These are phyloP conservation scores for Epichloe sibirici DNA, from an alignment of 2,329 filamentous ascomycete species.

Conservation along the genomic window DNA sequence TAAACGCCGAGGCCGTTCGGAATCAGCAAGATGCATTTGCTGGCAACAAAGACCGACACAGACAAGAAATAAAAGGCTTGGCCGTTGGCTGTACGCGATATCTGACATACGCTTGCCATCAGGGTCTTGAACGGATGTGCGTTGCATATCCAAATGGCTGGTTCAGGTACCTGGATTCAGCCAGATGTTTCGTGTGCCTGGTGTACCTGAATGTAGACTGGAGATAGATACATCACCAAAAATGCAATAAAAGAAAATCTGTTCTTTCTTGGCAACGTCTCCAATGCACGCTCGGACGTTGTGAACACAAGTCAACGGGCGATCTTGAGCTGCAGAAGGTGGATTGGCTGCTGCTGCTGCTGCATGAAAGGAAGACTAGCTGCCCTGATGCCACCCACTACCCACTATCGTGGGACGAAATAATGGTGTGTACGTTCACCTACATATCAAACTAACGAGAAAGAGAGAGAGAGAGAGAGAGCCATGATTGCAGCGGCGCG, in stretches of 20 bases:
- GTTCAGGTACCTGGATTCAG: neutral
- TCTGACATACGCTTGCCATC: neutral
- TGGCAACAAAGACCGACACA: neutral
- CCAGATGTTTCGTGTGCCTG: neutral
- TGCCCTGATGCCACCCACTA: neutral
- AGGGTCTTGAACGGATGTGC: neutral
- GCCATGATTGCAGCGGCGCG: neutral
- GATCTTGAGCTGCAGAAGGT: neutral
- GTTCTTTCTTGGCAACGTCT: neutral
- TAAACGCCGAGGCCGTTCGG: neutral
- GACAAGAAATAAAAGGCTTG: neutral
- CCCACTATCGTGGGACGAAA: neutral
- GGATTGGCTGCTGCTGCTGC: neutral
- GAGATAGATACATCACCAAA: neutral
- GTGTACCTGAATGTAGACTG: neutral
- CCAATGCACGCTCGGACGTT: neutral
- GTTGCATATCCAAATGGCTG: neutral
- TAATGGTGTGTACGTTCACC: neutral
- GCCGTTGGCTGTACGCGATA: neutral
- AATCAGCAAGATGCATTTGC: neutral
- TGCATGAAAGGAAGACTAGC: neutral
- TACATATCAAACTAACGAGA: no score
- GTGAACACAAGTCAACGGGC: neutral
- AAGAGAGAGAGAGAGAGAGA: neutral
- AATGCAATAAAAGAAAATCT: neutral